phyloP scores from a whole-genome alignment of 2,329 filamentous ascomycete species.

The Alternaria incomplexa region DNA sequence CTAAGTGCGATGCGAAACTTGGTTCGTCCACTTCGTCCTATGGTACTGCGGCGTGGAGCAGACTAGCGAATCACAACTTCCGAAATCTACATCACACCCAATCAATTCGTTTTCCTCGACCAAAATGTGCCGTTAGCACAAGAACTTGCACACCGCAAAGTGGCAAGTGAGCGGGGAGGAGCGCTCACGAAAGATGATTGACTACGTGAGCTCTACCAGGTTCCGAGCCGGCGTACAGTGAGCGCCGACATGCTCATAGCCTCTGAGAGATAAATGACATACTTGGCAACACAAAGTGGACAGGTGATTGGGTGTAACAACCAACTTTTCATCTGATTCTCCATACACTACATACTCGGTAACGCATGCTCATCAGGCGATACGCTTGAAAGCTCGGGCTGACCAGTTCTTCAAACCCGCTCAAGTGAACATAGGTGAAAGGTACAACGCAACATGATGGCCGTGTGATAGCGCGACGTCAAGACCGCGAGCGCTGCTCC shows the following conservation, averaged over 20 bases:
- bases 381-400: not conserved
- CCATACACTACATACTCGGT: not conserved
- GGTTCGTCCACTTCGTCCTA: not conserved
- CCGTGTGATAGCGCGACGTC: not conserved
- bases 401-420: not conserved
- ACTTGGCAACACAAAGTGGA: rapidly evolving
- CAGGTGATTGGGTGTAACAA: not conserved
- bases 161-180: not conserved
- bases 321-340: not conserved
- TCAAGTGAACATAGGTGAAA: no score
- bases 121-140: not conserved
- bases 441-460: not conserved
- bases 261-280: not conserved
- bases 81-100: not conserved
- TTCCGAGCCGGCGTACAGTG: not conserved
- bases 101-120: not conserved
- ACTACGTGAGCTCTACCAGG: not conserved
- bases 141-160: not conserved
- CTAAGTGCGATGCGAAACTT: not conserved
- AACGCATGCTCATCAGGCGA: not conserved
- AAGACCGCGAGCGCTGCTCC: not conserved
- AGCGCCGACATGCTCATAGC: not conserved
- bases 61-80: not conserved
- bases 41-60: not conserved
- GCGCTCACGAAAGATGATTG: not conserved